Evolutionary conservation across 2,329 filamentous ascomycete species (phyloP).

Genomic region (Nothopassalora personata): DNA sequence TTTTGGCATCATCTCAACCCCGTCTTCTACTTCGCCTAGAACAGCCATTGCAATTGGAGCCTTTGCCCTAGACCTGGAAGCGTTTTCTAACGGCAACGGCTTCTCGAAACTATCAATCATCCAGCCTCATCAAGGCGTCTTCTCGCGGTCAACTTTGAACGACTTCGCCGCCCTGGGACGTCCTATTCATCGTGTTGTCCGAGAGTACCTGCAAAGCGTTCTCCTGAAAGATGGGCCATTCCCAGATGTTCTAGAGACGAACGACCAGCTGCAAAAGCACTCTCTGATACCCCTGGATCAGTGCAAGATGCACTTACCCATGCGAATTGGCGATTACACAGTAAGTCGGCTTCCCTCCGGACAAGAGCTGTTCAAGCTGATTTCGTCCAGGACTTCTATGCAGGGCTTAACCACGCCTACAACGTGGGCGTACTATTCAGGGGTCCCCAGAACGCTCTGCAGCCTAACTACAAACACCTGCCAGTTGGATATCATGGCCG

Average conservation of each 20-base stretch:
- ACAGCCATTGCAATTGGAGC: slow-evolving; percentile 69
- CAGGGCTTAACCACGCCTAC: slow-evolving; percentile 71
- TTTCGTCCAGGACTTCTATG: slow-evolving; percentile 67
- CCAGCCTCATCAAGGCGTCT: slow-evolving; percentile 55
- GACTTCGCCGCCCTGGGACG: slow-evolving; percentile 68
- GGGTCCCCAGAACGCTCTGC: slow-evolving; percentile 64
- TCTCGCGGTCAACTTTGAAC: slow-evolving; percentile 62
- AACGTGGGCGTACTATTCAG: slow-evolving; percentile 68
- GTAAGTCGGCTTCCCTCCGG: slow-evolving; percentile 6
- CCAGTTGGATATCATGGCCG: slow-evolving; percentile 79
- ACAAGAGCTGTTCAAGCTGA: not conserved
- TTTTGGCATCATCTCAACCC: slow-evolving; percentile 72
- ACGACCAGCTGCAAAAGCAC: slow-evolving; percentile 51
- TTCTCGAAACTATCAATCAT: slow-evolving; percentile 56
- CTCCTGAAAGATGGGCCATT: slow-evolving; percentile 56
- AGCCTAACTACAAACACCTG: slow-evolving; percentile 75
- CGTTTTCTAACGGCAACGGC: slow-evolving; percentile 54
- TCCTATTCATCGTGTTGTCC: slow-evolving; percentile 61
- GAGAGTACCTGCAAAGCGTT: slow-evolving; percentile 63
- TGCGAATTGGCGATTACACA: slow-evolving; percentile 71
- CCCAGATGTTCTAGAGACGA: slow-evolving; percentile 59
- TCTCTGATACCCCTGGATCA: slow-evolving; percentile 56
- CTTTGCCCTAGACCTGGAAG: slow-evolving; percentile 63
- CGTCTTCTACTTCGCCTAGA: slow-evolving; percentile 51
- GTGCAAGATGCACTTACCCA: slow-evolving; percentile 64